These are phyloP conservation scores for Croton setiger DNA, from an alignment of 441 rosid genomes.

Conservation along the genomic window DNA sequence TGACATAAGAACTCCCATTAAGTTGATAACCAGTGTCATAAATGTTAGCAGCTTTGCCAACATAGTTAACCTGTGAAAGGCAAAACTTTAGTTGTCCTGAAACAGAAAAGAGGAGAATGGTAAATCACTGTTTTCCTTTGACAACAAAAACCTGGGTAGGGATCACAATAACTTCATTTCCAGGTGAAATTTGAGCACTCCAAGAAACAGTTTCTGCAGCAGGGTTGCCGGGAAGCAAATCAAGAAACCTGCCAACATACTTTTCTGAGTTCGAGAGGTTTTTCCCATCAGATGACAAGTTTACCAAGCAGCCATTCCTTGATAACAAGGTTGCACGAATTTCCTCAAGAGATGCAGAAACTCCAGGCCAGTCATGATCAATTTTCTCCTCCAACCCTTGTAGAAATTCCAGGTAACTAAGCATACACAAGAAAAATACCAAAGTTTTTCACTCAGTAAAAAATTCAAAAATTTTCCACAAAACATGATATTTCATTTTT, in stretches of 20 bases:
- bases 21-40: constrained; percentile 73
- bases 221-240: constrained; percentile 70
- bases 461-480: not conserved
- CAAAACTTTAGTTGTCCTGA: not conserved
- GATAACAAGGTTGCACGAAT: constrained; percentile 78
- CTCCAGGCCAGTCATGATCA: constrained; percentile 82
- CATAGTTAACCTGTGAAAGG: constrained; percentile 80
- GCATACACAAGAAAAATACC: constrained; percentile 16
- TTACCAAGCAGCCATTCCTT: constrained; percentile 71
- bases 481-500: not conserved
- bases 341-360: constrained; percentile 85
- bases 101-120: not conserved
- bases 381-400: constrained; percentile 71
- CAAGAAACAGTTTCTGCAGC: constrained; percentile 40
- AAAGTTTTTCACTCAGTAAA: constrained; percentile 5
- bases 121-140: not conserved
- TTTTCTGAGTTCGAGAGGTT: constrained; percentile 56
- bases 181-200: constrained; percentile 55
- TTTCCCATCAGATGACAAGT: constrained; percentile 86
- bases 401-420: constrained; percentile 81
- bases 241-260: constrained; percentile 67
- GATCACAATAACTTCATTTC: constrained; percentile 83
- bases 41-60: constrained; percentile 89
- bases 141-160: constrained; percentile 74
- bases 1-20: constrained; percentile 86